These are phyloP conservation scores for Polytolypa hystricis DNA, from an alignment of 2,329 filamentous ascomycete genomes.

Conservation along the genomic window DNA sequence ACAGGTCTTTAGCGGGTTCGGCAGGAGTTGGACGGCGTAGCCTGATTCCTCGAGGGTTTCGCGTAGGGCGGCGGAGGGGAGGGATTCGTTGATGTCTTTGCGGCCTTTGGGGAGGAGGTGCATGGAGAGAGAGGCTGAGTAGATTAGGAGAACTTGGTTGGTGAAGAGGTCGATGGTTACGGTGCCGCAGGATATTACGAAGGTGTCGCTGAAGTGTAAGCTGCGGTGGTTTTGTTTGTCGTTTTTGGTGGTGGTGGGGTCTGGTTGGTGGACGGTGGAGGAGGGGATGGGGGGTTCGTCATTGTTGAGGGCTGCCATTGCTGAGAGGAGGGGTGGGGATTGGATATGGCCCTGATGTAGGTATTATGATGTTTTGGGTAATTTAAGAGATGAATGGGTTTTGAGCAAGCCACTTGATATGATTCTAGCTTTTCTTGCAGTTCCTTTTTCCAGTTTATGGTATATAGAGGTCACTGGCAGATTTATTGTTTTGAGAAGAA, in stretches of 20 bases:
- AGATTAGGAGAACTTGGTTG: conserved; percentile 10
- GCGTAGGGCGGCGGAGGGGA: conserved; percentile 16
- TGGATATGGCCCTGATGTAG: too few species aligned
- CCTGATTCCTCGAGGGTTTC: conserved; percentile 19
- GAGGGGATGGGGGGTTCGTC: background rate
- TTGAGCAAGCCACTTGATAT: too few species aligned
- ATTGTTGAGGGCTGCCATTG: background rate
- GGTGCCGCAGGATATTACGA: conserved; percentile 13
- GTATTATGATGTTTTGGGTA: too few species aligned
- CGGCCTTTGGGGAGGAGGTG: conserved; percentile 19
- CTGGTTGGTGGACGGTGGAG: too few species aligned
- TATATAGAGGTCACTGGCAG: too few species aligned
- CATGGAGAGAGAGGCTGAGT: conserved; percentile 5
- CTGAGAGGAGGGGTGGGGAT: background rate
- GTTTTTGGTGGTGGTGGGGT: background rate
- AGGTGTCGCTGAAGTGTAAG: conserved; percentile 10
- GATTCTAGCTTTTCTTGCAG: too few species aligned
- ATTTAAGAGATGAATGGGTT: too few species aligned
- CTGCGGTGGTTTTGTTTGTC: background rate
- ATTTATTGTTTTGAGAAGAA: too few species aligned
- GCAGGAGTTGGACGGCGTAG: conserved; percentile 6
- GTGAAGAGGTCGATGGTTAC: conserved; percentile 10
- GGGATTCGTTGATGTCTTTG: conserved; percentile 16
- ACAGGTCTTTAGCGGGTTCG: conserved; percentile 3
- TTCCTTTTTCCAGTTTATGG: too few species aligned